Conservation (phyloP, 106 monocot genomes). For the Cymbidium sinense region DNA sequence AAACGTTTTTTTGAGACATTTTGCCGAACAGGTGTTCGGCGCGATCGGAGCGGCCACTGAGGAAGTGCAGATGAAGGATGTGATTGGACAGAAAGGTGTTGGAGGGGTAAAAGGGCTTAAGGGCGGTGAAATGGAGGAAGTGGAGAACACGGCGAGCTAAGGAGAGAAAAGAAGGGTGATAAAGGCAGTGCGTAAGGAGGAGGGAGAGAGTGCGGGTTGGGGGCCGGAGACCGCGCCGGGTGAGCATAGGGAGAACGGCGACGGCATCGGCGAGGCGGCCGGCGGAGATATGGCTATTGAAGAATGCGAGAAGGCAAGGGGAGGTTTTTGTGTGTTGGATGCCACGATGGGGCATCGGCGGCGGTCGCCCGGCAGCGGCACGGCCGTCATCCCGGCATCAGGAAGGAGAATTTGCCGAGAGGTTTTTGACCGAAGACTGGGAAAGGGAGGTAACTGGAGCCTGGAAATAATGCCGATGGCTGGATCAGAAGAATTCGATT, state of each 20-base stretch:
- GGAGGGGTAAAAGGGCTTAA: conserved; percentile 18
- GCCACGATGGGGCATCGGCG: conserved; percentile 26
- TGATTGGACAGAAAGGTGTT: conserved; percentile 42
- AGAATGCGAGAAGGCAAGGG: conserved; percentile 39
- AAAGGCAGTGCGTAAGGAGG: conserved; percentile 50
- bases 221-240: conserved; percentile 43
- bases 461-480: too few species aligned
- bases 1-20: conserved; percentile 52
- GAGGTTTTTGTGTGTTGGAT: neutral
- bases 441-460: too few species aligned
- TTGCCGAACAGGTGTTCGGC: conserved; percentile 45
- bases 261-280: conserved; percentile 30
- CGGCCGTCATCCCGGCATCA: conserved; percentile 3
- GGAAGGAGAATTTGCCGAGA: neutral
- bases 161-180: conserved; percentile 12
- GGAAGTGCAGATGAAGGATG: conserved; percentile 40
- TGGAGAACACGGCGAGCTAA: conserved; percentile 33
- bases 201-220: conserved; percentile 22
- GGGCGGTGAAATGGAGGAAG: conserved; percentile 37
- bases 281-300: conserved; percentile 26
- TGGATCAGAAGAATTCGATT: too few species aligned
- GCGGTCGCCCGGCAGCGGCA: conserved; percentile 7
- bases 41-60: conserved; percentile 19
- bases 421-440: too few species aligned
- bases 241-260: conserved; percentile 38